phyloP scores from a whole-genome alignment of 2,329 filamentous ascomycete species.

The Fusarium ambrosium region DNA sequence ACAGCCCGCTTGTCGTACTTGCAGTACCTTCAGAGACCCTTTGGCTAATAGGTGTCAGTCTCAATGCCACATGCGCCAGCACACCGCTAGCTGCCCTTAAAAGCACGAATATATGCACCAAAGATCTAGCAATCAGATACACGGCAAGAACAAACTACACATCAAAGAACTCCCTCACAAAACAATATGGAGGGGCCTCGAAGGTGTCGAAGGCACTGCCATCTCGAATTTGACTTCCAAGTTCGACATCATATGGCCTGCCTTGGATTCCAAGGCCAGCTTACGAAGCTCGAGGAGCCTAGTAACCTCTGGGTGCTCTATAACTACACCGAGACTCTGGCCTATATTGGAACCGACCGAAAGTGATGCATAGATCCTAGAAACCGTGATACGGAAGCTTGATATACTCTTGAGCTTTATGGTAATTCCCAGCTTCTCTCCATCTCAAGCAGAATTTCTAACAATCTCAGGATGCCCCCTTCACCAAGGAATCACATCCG shows the following conservation, averaged over 20 bases:
- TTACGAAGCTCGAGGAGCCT: slow-evolving; percentile 27
- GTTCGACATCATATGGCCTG: slow-evolving; percentile 32
- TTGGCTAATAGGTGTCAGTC: too few relatives aligned
- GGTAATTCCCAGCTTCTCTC: slow-evolving; percentile 14
- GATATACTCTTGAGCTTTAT: slow-evolving; percentile 33
- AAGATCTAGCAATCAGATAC: too few relatives aligned
- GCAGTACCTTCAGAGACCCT: too few relatives aligned
- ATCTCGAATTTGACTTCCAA: slow-evolving; percentile 30
- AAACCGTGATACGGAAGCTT: slow-evolving; percentile 37
- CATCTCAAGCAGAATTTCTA: slow-evolving; percentile 10
- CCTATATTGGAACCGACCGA: slow-evolving; percentile 48
- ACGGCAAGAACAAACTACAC: neutral
- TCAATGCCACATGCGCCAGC: too few relatives aligned
- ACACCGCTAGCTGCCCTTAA: too few relatives aligned
- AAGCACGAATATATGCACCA: too few relatives aligned
- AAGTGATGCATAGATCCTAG: slow-evolving; percentile 11
- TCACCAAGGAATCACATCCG: slow-evolving; percentile 36
- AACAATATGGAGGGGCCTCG: slow-evolving; percentile 45
- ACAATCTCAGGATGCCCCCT: slow-evolving; percentile 29
- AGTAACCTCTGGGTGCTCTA: slow-evolving; percentile 43
- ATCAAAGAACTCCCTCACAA: slow-evolving; percentile 38
- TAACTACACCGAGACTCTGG: slow-evolving; percentile 44
- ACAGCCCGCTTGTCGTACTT: too few relatives aligned
- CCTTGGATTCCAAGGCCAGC: neutral
- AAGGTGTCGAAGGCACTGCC: slow-evolving; percentile 15